Conservation (phyloP, 768 basidiomycete species). For the Rhodotorula diobovata region DNA sequence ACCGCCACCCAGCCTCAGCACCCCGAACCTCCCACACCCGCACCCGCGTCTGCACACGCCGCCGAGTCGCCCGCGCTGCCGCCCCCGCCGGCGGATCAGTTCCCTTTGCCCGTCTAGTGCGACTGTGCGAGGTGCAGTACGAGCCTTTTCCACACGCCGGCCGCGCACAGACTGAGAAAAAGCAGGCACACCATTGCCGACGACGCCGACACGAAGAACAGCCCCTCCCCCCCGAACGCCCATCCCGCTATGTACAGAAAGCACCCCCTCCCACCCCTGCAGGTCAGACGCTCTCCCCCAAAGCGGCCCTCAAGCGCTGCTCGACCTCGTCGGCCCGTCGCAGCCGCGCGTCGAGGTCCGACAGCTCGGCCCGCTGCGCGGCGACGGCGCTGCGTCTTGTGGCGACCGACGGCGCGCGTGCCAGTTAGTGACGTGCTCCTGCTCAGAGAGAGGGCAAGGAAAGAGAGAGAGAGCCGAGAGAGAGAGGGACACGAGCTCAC, state of each 20-base stretch:
- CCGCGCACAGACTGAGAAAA: not conserved
- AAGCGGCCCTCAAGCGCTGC: not conserved
- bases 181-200: too few species aligned
- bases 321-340: slow-evolving; percentile 1
- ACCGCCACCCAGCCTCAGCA: too few species aligned
- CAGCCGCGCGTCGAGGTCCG: slow-evolving; percentile 1
- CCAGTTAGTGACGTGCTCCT: too few species aligned
- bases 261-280: not conserved
- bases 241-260: not conserved
- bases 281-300: not conserved
- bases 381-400: not conserved
- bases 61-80: not conserved
- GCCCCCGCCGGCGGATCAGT: not conserved
- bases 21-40: not conserved
- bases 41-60: too few species aligned
- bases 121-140: too few species aligned
- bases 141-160: too few species aligned
- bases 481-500: not conserved
- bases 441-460: too few species aligned
- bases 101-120: not conserved
- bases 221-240: not conserved
- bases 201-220: too few species aligned
- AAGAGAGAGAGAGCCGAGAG: not conserved
- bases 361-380: slow-evolving; percentile 1
- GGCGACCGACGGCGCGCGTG: too few species aligned